Conservation (phyloP, 345 rosid genomes). For the Eucalyptus tenuipes region DNA sequence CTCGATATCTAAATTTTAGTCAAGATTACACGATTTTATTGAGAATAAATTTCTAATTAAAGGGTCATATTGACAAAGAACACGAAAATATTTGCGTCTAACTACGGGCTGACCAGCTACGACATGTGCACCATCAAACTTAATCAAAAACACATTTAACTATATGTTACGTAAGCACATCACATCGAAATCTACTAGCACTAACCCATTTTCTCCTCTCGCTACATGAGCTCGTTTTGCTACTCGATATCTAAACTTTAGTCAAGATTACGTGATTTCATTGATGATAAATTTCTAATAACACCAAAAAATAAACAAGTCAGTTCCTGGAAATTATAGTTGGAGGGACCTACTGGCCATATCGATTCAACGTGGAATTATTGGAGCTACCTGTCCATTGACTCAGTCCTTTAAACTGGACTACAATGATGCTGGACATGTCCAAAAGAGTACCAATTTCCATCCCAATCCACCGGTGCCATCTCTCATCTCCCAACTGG, state of each 20-base stretch:
- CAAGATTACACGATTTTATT: no score
- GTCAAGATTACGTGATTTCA: not conserved
- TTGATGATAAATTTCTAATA: not conserved
- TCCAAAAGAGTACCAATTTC: not conserved
- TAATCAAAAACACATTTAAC: not conserved
- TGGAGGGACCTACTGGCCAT: not conserved
- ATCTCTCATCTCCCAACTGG: not conserved
- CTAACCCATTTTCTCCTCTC: not conserved
- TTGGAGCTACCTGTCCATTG: not conserved
- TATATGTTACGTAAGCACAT: fast-evolving
- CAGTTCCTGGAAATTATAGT: not conserved
- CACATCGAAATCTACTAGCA: not conserved
- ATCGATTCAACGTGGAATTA: not conserved
- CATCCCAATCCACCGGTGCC: not conserved
- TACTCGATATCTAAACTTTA: not conserved
- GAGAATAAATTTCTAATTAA: no score
- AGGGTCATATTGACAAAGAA: not conserved
- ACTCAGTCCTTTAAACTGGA: not conserved
- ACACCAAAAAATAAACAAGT: not conserved
- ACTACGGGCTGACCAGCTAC: not conserved
- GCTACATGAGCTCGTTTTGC: not conserved
- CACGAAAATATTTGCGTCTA: not conserved
- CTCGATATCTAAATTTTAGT: no score
- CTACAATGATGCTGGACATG: not conserved
- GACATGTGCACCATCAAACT: not conserved